These are phyloP conservation scores for Rhodotorula sphaerocarpa DNA, from an alignment of 768 basidiomycete genomes.

Conservation along the genomic window DNA sequence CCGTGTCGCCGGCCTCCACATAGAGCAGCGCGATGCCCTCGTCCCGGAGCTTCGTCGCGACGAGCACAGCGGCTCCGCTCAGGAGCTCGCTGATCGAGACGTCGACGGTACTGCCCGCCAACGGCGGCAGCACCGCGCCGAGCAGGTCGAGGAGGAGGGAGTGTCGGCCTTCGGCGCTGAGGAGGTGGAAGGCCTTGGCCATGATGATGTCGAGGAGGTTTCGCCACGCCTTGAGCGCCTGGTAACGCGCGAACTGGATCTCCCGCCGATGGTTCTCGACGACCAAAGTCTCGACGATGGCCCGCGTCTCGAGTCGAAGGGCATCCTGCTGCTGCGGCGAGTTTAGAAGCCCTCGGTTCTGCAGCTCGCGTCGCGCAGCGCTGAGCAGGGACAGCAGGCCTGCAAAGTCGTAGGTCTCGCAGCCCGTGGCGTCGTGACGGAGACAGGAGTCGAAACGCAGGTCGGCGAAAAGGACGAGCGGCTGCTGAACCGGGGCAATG, in stretches of 20 bases:
- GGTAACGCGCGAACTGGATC: conserved; percentile 60
- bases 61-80: conserved; percentile 69
- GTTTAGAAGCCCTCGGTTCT: conserved; percentile 59
- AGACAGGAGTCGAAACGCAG: conserved; percentile 65
- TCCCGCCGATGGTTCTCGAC: conserved; percentile 81
- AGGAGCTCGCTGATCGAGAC: conserved; percentile 71
- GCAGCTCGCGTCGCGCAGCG: conserved; percentile 54
- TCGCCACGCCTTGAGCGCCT: conserved; percentile 75
- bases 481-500: conserved; percentile 54
- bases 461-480: conserved; percentile 53
- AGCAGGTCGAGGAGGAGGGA: conserved; percentile 84
- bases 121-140: conserved; percentile 63
- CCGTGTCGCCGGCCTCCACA: conserved; percentile 50
- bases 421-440: conserved; percentile 60
- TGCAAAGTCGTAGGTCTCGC: conserved; percentile 70
- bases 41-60: conserved; percentile 80
- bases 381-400: conserved; percentile 64
- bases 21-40: conserved; percentile 42
- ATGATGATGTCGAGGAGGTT: conserved; percentile 73
- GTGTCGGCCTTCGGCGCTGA: conserved; percentile 74
- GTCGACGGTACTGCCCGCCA: conserved; percentile 58
- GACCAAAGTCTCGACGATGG: conserved; percentile 73
- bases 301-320: conserved; percentile 60
- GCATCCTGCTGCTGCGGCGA: conserved; percentile 55
- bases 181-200: conserved; percentile 72